A percentile compares a stretch with the other conserved stretches of the same genome.
Conservation (phyloP, 108 stramenopile genomes). For the Nitzschia sp. region DNA sequence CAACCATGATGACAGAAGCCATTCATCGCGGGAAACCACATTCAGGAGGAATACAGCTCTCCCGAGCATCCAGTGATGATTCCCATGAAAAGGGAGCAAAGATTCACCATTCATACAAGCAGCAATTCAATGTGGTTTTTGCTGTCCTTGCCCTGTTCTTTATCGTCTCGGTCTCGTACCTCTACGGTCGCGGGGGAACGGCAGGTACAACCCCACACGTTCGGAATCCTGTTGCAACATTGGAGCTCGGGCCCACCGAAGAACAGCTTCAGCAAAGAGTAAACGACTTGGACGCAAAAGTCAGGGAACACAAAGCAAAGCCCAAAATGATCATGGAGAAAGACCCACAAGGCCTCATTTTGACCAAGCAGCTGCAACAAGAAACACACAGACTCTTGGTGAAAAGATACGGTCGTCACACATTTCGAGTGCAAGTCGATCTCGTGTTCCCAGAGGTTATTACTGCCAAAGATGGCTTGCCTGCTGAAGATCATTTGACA, state of each 20-base stretch:
- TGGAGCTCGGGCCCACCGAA: not conserved
- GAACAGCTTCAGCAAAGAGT: slow-evolving; percentile 35
- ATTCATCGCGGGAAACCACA: not conserved
- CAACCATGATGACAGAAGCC: not conserved
- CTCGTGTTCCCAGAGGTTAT: slow-evolving; percentile 76
- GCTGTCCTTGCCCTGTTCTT: not conserved
- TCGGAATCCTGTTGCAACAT: not conserved
- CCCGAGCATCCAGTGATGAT: slow-evolving; percentile 11
- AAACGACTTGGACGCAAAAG: slow-evolving; percentile 50
- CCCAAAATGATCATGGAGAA: slow-evolving; percentile 74
- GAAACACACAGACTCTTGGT: slow-evolving; percentile 57
- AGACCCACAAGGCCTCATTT: slow-evolving; percentile 46
- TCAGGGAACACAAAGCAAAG: slow-evolving; percentile 58
- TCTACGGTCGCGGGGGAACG: not conserved
- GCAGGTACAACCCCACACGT: not conserved
- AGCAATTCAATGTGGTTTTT: not conserved
- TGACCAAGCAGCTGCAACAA: slow-evolving; percentile 57
- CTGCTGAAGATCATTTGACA: slow-evolving; percentile 43
- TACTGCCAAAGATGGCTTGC: slow-evolving; percentile 50
- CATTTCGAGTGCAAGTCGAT: slow-evolving; percentile 62
- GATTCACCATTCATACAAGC: not conserved
- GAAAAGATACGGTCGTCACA: slow-evolving; percentile 48
- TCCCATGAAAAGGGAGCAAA: slow-evolving; percentile 32
- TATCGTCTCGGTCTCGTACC: slow-evolving; percentile 1
- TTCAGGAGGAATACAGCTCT: not conserved